These are phyloP conservation scores for Rhodamnia rubescens DNA, from an alignment of 345 rosid species.

Conservation along the genomic window DNA sequence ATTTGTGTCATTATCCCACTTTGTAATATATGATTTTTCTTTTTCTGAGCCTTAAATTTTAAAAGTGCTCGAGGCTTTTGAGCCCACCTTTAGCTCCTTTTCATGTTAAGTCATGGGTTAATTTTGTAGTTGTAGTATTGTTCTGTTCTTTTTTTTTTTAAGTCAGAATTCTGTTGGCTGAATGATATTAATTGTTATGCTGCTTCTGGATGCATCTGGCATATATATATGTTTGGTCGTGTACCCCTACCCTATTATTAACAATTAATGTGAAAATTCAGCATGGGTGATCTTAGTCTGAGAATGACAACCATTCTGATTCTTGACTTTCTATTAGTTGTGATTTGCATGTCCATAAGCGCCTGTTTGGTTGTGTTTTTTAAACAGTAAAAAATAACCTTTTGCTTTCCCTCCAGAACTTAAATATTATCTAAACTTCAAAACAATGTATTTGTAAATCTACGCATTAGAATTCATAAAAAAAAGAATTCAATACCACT, in stretches of 20 bases:
- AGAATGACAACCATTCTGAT: background rate
- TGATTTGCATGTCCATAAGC: background rate
- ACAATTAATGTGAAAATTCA: background rate
- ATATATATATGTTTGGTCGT: background rate
- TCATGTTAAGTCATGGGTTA: background rate
- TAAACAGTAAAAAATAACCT: background rate
- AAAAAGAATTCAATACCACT: too few species aligned
- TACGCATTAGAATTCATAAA: background rate
- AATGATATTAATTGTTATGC: background rate
- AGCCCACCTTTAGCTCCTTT: background rate
- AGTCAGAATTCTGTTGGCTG: background rate
- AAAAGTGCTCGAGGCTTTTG: background rate
- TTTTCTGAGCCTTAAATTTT: background rate
- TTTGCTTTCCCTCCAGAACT: background rate
- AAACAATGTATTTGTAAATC: background rate
- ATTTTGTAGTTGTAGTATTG: background rate
- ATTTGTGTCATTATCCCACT: too few species aligned
- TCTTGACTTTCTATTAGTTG: background rate
- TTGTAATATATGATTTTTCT: background rate
- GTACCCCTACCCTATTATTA: background rate
- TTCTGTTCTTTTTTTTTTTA: background rate
- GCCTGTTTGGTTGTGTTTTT: background rate
- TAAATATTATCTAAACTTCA: background rate
- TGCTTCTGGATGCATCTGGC: background rate
- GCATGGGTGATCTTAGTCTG: background rate